Conservation (phyloP, 2,329 filamentous ascomycete genomes). For the Arthrobotrys iridis region DNA sequence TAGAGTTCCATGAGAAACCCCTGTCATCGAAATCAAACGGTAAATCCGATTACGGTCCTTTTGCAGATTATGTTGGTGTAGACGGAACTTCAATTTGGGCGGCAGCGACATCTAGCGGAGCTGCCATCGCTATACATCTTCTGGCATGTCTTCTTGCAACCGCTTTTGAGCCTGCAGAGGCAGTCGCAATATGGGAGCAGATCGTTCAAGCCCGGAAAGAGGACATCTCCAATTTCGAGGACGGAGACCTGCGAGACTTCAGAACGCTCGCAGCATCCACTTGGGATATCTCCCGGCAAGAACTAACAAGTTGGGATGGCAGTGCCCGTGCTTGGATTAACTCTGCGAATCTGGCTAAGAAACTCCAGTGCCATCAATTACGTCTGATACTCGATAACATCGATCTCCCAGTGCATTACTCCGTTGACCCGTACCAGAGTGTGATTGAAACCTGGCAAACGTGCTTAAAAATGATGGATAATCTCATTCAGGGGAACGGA, state of each 20-base stretch:
- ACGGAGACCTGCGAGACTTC: neutral
- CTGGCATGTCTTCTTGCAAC: constrained; percentile 61
- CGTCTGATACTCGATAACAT: constrained; percentile 57
- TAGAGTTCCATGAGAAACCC: neutral
- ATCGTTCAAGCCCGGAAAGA: constrained; percentile 57
- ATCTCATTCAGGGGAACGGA: constrained; percentile 55
- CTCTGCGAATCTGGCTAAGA: constrained; percentile 58
- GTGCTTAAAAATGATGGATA: constrained; percentile 56
- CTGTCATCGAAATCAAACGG: constrained; percentile 3
- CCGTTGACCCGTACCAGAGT: constrained; percentile 50
- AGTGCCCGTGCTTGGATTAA: constrained; percentile 60
- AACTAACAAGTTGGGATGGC: constrained; percentile 60
- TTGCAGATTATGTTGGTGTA: constrained; percentile 55
- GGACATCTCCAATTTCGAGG: neutral
- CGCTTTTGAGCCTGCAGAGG: constrained; percentile 58
- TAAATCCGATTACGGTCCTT: constrained; percentile 4
- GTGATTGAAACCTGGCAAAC: constrained; percentile 57
- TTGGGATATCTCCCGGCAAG: constrained; percentile 53
- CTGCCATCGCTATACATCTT: constrained; percentile 58
- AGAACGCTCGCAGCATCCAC: constrained; percentile 52
- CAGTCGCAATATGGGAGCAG: constrained; percentile 61
- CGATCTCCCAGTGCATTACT: constrained; percentile 53
- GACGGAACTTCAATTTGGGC: constrained; percentile 60
- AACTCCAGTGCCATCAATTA: constrained; percentile 56
- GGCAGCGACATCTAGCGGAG: constrained; percentile 59